Evolutionary conservation across 2,329 filamentous ascomycete genomes (phyloP), one percentile per base, ranked within the genome.

Genomic region (Hypomyces rosellus): DNA sequence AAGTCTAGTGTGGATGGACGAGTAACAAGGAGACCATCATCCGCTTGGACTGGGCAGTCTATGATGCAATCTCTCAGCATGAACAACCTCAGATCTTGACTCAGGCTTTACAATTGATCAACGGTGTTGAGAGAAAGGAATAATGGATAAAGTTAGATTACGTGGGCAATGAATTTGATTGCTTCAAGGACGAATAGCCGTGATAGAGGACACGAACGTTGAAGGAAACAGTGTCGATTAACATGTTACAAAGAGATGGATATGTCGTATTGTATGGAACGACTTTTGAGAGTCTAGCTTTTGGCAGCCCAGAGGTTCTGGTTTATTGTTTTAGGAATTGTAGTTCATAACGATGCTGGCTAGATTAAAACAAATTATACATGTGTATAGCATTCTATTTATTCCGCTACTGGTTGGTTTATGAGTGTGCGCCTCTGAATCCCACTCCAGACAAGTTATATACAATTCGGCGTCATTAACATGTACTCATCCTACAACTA

Each of bases 241-340:
- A 45, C 40, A 47, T 47, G 38, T 22, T 51, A 43, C 34, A 22
- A 43, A 43, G 49, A 47, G 49, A 51, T 44, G 49, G 49, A 51
- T 49, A 45, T 36, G 47, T n/a, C 13, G 18, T 41, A 30, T 30
- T 30, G 25, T 30, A 30, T 30, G 25, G 25, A 30, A 30, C 6
- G 33, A n/a, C 15, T 42, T 39, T 18, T 43, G 20, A 7, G 8
- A n/a, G 18, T 33, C 33, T 20, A 16, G 37, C 13, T 46, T 40
- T 13, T 42, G 25, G 25, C 25, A 30, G 25, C 25, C 25, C 25
- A 8, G 8, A 30, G 4, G 9, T 30, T 11, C 25, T 30, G 25
- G 25, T 4, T 30, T 30, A 30, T 30, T 30, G 25, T 6, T 11
- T 30, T 16, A 38, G n/a, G 36, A 38, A 38, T n/a, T 16, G 36